Conservation (phyloP, 2,329 filamentous ascomycete species). For the Chrysoporthe deuterocubensis region DNA sequence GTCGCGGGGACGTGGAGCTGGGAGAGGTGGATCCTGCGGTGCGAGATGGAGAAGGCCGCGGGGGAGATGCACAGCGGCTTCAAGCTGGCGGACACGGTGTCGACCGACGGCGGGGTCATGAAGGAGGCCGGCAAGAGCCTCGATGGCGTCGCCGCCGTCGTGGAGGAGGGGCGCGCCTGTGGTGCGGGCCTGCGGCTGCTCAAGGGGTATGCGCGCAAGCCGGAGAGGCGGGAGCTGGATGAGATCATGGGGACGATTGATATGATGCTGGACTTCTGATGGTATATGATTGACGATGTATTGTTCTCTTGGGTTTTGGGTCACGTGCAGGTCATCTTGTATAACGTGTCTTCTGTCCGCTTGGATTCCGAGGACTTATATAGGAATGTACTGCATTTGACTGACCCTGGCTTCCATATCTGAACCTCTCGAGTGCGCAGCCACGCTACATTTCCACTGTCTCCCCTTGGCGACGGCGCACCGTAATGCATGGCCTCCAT, state of each 20-base stretch:
- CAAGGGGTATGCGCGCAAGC: conserved; percentile 68
- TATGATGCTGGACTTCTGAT: conserved; percentile 19
- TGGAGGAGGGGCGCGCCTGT: conserved; percentile 65
- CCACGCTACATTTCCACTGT: too few relatives aligned
- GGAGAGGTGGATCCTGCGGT: conserved; percentile 93
- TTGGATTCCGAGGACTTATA: conserved; percentile 8
- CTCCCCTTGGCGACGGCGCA: too few relatives aligned
- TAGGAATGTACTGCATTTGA: conserved; percentile 1
- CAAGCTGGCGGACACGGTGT: conserved; percentile 57
- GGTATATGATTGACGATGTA: neutral
- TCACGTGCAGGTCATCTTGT: neutral
- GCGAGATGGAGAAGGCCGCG: conserved; percentile 79
- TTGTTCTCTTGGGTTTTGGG: conserved; percentile 3
- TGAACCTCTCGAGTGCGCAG: too few relatives aligned
- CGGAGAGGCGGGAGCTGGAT: conserved; percentile 35
- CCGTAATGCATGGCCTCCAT: too few relatives aligned
- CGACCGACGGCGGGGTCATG: conserved; percentile 51
- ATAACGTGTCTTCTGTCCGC: conserved; percentile 5
- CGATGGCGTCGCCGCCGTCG: conserved; percentile 61
- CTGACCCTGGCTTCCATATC: neutral
- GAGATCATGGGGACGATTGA: conserved; percentile 28
- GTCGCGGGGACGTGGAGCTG: conserved; percentile 87
- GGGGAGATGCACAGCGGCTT: conserved; percentile 56
- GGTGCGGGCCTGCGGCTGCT: conserved; percentile 65
- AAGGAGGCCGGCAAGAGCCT: conserved; percentile 62